These are phyloP conservation scores for Pseudozyma sp. DNA, from an alignment of 1,284 basidiomycete genomes.

Conservation along the genomic window DNA sequence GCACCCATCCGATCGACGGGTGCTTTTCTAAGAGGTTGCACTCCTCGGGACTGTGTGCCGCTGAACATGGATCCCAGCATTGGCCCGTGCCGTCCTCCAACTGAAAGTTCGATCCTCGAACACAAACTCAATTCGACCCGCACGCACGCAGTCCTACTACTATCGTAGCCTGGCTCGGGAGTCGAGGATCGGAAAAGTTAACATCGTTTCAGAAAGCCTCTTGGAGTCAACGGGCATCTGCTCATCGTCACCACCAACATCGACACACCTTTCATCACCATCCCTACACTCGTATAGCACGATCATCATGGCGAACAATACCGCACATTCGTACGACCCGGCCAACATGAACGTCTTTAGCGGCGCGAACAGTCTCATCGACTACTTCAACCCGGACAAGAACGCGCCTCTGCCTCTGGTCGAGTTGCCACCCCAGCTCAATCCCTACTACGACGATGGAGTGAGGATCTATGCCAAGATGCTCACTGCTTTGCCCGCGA, in stretches of 20 bases:
- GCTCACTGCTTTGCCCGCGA: conserved; percentile 45
- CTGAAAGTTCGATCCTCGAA: neutral
- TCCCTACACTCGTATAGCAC: neutral
- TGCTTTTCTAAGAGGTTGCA: neutral
- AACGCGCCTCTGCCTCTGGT: conserved; percentile 45
- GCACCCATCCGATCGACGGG: conserved; percentile 1
- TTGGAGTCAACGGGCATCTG: neutral
- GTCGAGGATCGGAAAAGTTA: conserved; percentile 7
- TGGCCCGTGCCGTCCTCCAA: neutral
- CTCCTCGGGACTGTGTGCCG: too few species aligned
- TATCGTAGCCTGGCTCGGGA: too few species aligned
- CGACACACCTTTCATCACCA: neutral
- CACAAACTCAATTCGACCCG: too few species aligned
- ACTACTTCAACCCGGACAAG: conserved; percentile 52
- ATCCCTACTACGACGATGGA: conserved; percentile 41
- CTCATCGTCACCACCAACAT: neutral
- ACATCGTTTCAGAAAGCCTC: neutral
- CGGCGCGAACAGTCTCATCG: conserved; percentile 32
- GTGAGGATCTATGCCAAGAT: conserved; percentile 55
- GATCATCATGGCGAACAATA: neutral
- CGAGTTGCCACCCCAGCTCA: conserved; percentile 41
- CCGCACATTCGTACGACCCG: conserved; percentile 18
- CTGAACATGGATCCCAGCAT: neutral
- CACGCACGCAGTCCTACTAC: too few species aligned
- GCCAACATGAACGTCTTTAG: conserved; percentile 32